Evolutionary conservation across 768 basidiomycete species (phyloP).

Genomic region (Suillus variegatus): DNA sequence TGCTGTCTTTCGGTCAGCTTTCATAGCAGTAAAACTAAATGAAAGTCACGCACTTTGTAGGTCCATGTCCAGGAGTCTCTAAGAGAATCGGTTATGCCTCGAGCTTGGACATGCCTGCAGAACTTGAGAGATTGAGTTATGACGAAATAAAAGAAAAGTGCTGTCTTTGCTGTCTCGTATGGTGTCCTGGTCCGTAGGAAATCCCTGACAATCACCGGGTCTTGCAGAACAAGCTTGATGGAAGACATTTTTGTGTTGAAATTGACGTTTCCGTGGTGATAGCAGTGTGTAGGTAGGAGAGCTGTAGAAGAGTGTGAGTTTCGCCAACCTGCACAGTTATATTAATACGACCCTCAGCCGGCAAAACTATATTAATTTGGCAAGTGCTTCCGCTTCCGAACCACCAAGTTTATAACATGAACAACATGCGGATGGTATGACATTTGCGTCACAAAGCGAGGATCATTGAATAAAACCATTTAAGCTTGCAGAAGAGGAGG

Average conservation of each 20-base stretch:
- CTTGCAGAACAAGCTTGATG: constrained; percentile 8
- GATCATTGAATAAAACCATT: constrained; percentile 9
- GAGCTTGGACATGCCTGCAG: constrained; percentile 38
- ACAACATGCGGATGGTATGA: constrained; percentile 58
- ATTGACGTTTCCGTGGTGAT: constrained; percentile 7
- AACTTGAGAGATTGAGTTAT: constrained; percentile 24
- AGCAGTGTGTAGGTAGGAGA: not conserved
- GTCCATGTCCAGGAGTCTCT: constrained; percentile 30
- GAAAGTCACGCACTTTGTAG: constrained; percentile 22
- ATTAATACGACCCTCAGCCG: not conserved
- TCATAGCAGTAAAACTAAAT: not conserved
- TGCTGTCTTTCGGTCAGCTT: constrained; percentile 36
- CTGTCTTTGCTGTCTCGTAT: constrained; percentile 33
- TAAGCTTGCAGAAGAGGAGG: constrained; percentile 76
- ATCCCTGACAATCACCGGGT: constrained; percentile 11
- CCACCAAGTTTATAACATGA: constrained; percentile 25
- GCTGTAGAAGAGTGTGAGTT: not conserved
- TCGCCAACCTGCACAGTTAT: not conserved
- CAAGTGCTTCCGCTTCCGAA: constrained; percentile 8
- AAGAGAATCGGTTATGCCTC: constrained; percentile 32
- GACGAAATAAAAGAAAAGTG: constrained; percentile 36
- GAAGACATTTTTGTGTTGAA: constrained; percentile 4
- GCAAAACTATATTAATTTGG: not conserved
- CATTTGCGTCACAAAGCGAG: not conserved
- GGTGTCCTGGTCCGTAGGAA: constrained; percentile 21